Evolutionary conservation across 768 basidiomycete genomes (phyloP).

Genomic region (Brasilioporus rufonigricans): DNA sequence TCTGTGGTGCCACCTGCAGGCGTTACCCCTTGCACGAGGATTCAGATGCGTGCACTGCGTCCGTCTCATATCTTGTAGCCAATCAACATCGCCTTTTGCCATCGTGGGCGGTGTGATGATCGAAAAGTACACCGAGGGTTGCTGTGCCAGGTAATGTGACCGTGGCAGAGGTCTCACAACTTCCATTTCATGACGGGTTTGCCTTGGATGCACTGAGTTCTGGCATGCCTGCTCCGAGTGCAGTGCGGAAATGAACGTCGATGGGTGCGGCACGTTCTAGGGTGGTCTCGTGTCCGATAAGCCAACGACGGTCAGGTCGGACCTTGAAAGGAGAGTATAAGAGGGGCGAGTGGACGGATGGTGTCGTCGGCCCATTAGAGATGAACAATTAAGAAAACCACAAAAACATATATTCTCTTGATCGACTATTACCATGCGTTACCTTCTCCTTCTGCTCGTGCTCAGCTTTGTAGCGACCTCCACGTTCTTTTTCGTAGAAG

Average conservation of each 20-base stretch:
- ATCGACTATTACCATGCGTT: constrained; percentile 19
- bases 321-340: constrained; percentile 27
- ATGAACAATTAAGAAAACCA: constrained; percentile 26
- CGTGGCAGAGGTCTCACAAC: not conserved
- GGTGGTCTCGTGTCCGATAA: constrained; percentile 21
- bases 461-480: constrained; percentile 28
- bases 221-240: constrained; percentile 1
- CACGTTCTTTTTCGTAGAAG: constrained; percentile 32
- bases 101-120: constrained; percentile 7
- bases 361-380: constrained; percentile 25
- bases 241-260: constrained; percentile 23
- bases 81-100: not conserved
- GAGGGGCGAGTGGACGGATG: constrained; percentile 5
- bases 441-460: constrained; percentile 28
- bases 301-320: constrained; percentile 13
- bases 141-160: constrained; percentile 3
- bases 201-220: constrained; percentile 2
- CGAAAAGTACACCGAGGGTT: not conserved
- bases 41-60: not conserved
- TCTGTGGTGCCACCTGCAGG: not conserved
- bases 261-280: constrained; percentile 21
- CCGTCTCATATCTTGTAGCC: not conserved
- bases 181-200: constrained; percentile 16
- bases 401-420: not conserved
- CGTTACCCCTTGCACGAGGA: not conserved